A percentile compares a stretch with the other conserved stretches of the same genome.
Conservation (phyloP, 805 yeast species). For the Naumovozyma baii region DNA sequence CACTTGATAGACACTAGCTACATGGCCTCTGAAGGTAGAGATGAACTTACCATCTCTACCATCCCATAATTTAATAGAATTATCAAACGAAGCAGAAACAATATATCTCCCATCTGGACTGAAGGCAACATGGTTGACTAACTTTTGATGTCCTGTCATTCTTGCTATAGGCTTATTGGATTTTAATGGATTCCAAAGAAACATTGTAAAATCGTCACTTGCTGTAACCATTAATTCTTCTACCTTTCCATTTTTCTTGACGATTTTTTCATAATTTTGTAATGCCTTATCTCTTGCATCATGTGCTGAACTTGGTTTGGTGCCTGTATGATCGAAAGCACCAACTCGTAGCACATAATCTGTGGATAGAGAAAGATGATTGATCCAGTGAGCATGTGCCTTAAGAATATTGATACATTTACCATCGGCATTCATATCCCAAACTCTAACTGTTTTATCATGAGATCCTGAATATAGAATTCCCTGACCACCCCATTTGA, state of each 20-base stretch:
- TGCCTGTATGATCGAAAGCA: slow-evolving; percentile 69
- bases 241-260: slow-evolving; percentile 42
- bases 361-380: slow-evolving; percentile 84
- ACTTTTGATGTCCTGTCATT: slow-evolving; percentile 96
- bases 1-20: slow-evolving; percentile 94
- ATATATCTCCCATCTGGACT: slow-evolving; percentile 90
- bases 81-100: slow-evolving; percentile 91
- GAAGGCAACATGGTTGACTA: slow-evolving; percentile 90
- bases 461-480: slow-evolving; percentile 83
- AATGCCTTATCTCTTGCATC: slow-evolving; percentile 42
- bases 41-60: slow-evolving; percentile 85
- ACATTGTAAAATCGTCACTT: slow-evolving; percentile 96
- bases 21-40: slow-evolving; percentile 91
- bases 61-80: slow-evolving; percentile 93
- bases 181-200: slow-evolving; percentile 85
- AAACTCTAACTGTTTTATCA: slow-evolving; percentile 84
- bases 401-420: slow-evolving; percentile 67
- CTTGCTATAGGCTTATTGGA: slow-evolving; percentile 76
- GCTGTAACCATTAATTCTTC: slow-evolving; percentile 94
- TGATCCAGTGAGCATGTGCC: slow-evolving; percentile 97
- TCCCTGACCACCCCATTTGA: slow-evolving; percentile 93
- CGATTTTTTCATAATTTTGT: slow-evolving; percentile 46
- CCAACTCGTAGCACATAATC: slow-evolving; percentile 84
- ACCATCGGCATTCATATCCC: slow-evolving; percentile 74
- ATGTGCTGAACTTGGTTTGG: slow-evolving; percentile 34